A percentile compares a stretch with the other conserved stretches of the same genome.
phyloP scores from a whole-genome alignment of 805 yeast species.

The Saturnispora ahearnii region DNA sequence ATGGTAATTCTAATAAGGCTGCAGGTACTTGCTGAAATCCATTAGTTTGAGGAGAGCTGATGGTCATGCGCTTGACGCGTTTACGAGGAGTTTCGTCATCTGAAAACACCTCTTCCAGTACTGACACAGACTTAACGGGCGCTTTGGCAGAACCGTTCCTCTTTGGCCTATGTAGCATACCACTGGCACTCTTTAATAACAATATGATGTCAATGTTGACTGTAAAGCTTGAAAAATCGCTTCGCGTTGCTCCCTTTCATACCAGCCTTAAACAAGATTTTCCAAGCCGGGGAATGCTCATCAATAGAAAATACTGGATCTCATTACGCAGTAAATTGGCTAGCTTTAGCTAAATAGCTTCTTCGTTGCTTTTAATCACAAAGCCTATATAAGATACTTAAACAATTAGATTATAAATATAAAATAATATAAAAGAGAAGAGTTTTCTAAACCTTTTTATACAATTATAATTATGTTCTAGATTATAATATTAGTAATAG shows the following conservation, averaged over 20 bases:
- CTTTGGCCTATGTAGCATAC: neutral
- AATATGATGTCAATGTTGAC: neutral
- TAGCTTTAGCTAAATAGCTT: no score
- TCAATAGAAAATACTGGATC: no score
- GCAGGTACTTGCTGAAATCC: constrained; percentile 7
- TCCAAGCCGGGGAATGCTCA: neutral
- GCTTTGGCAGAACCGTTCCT: constrained; percentile 7
- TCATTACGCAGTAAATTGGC: no score
- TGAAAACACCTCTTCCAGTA: neutral
- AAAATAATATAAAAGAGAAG: no score
- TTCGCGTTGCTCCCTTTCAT: neutral
- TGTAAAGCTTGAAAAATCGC: neutral
- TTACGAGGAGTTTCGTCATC: neutral
- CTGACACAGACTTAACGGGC: neutral
- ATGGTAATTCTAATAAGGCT: constrained; percentile 50
- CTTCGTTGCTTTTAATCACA: no score
- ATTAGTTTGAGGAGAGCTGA: constrained; percentile 1
- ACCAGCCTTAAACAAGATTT: neutral
- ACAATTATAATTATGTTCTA: no score
- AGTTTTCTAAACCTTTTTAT: no score
- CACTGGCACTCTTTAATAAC: neutral
- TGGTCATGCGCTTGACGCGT: constrained; percentile 1
- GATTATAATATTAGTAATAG: no score
- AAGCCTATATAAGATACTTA: no score
- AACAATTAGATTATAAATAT: no score